Base-by-base conservation (phyloP, 2,329 filamentous ascomycete genomes). In the Colletotrichum siamense region DNA sequence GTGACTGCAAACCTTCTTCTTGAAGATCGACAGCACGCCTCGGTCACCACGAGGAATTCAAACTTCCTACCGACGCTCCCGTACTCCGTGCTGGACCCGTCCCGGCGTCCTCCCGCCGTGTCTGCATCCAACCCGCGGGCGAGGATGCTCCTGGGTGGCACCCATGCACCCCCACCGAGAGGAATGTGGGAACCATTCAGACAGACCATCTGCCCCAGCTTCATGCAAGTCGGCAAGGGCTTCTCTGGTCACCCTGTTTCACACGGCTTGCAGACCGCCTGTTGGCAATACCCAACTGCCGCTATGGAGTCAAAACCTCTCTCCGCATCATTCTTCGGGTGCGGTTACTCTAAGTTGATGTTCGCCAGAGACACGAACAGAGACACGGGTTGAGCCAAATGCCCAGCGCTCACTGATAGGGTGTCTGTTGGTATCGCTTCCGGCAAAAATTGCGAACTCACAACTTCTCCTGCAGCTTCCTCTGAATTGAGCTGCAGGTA, bases 241-340 rank as follows among this genome's bases (percentile, higher is more conserved):
- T 18, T 22, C 26, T 62, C 39, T 49, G 34, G 36, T 55, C 57
- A 44, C 44, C 39, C 44, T 63, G 64, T 76, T 76, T 69, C 64
- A 67, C 68, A 73, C 57, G 59, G 70, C 44, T 59, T 69, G 70
- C 57, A 65, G 73, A 69, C 73, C 69, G 73, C 70, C 57, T 61
- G 26, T 69, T 67, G 63, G 52, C 52, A 63, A 75, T 49, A 52
- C n/a, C 10, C 44, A 22, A 62, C 55, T 72, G 59, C 69, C 64
- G 69, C 44, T 28, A 28, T 49, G 64, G 73, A 69, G 69, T 36
- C 57, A 26, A 69, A 64, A 16, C 16, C 28, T 36, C 32, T 64
- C 64, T 62, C 28, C 32, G 59, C 44, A 62, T 18, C 36, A 24
- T 15, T 26, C 9, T 6, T 57, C 30, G 39, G 65, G 28, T 57